Conservation (phyloP, 148 eudicot species). For the Fagopyrum tataricum region DNA sequence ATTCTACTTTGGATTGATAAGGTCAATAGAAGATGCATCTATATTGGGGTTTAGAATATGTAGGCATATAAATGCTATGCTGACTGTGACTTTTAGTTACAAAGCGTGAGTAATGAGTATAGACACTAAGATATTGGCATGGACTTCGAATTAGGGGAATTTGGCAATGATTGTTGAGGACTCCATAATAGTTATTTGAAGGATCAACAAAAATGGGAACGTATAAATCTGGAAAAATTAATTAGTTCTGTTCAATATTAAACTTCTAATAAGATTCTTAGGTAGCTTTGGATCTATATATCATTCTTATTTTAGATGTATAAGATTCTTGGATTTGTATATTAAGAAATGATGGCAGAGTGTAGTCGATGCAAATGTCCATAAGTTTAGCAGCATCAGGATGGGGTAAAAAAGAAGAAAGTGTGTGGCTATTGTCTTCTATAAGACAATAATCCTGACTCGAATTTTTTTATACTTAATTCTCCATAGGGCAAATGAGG, state of each 20-base stretch:
- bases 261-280: neutral
- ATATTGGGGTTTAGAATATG: neutral
- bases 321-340: neutral
- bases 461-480: constrained; percentile 8
- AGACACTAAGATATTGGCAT: neutral
- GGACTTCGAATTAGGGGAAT: neutral
- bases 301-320: neutral
- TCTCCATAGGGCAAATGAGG: constrained; percentile 61
- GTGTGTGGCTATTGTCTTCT: neutral
- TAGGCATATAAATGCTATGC: neutral
- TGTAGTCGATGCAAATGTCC: neutral
- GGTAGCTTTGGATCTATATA: neutral
- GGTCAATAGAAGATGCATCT: neutral
- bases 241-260: neutral
- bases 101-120: neutral
- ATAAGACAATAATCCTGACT: neutral
- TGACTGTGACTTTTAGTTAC: neutral
- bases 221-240: neutral
- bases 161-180: neutral
- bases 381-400: neutral
- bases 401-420: neutral
- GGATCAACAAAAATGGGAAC: neutral
- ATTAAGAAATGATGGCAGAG: neutral
- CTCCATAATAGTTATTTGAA: neutral
- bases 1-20: neutral